Percentiles rank a stretch among this genome's conserved stretches.
These are phyloP conservation scores for Lepidium sativum DNA, from an alignment of 345 rosid species.

Conservation along the genomic window DNA sequence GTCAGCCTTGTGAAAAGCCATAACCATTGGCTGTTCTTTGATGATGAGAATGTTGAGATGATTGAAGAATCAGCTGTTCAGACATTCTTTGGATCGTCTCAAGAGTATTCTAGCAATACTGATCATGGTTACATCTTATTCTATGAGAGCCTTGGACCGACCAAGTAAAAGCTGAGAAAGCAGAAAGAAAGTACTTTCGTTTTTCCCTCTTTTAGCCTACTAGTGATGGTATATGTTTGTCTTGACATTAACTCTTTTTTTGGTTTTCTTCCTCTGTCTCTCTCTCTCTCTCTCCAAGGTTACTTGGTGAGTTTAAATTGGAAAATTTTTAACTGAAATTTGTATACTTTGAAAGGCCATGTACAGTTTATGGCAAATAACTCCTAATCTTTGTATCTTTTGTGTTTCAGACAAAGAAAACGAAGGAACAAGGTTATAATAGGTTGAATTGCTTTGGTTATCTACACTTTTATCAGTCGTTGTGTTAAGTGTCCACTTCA, in stretches of 20 bases:
- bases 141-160: slow-evolving; percentile 70
- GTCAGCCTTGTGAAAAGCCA: too few relatives aligned
- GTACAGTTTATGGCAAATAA: slow-evolving; percentile 22
- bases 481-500: too few relatives aligned
- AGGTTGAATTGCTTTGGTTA: neutral
- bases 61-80: slow-evolving; percentile 96
- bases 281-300: slow-evolving; percentile 2
- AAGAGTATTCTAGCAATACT: slow-evolving; percentile 92
- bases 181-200: neutral
- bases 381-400: slow-evolving; percentile 3
- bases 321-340: slow-evolving; percentile 9
- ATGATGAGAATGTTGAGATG: slow-evolving; percentile 96
- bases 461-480: too few relatives aligned
- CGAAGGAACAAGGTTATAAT: neutral
- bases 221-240: slow-evolving; percentile 24
- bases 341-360: slow-evolving; percentile 22
- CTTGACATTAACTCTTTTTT: slow-evolving; percentile 17
- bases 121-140: slow-evolving; percentile 98
- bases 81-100: slow-evolving; percentile 95
- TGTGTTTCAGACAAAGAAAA: neutral
- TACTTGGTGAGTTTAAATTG: slow-evolving; percentile 21
- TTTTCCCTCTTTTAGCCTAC: neutral
- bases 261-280: neutral
- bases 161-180: slow-evolving; percentile 24
- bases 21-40: slow-evolving; percentile 95